Percentiles rank a stretch among this genome's conserved stretches.
phyloP scores from a whole-genome alignment of 2,329 filamentous ascomycete species.

The Blastomyces gilchristii region DNA sequence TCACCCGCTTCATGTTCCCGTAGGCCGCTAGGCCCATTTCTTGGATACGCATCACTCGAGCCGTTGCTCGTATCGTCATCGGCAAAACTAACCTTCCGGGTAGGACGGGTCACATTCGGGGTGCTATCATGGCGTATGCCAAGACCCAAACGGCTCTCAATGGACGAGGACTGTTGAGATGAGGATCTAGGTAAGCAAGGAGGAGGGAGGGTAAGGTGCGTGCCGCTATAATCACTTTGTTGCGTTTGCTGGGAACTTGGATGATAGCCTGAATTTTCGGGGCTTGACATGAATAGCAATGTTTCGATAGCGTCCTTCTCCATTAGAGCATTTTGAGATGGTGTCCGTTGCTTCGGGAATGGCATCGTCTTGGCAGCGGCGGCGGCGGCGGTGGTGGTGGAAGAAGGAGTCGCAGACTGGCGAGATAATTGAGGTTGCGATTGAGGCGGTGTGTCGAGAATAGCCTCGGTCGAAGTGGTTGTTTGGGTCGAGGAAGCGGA shows the following conservation, averaged over 20 bases:
- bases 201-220: conserved; percentile 14
- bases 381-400: conserved; percentile 4
- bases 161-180: conserved; percentile 14
- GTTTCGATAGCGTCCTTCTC: conserved; percentile 44
- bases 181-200: conserved; percentile 16
- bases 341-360: conserved; percentile 24
- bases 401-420: conserved; percentile 16
- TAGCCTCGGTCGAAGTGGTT: conserved; percentile 18
- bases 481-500: conserved; percentile 15
- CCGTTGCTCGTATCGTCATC: conserved; percentile 14
- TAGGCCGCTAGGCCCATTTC: conserved; percentile 6
- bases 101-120: background rate
- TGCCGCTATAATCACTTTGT: conserved; percentile 9
- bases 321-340: conserved; percentile 37
- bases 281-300: conserved; percentile 42
- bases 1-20: conserved; percentile 17
- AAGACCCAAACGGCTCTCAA: conserved; percentile 9
- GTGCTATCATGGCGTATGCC: background rate
- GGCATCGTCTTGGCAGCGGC: conserved; percentile 12
- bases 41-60: background rate
- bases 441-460: conserved; percentile 25
- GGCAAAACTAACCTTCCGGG: conserved; percentile 16
- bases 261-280: conserved; percentile 38
- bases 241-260: conserved; percentile 26
- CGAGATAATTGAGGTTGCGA: conserved; percentile 19